Percentiles rank a stretch among this genome's conserved stretches.
phyloP scores from a whole-genome alignment of 495 filamentous ascomycete species.

The Aspergillus cristatus region DNA sequence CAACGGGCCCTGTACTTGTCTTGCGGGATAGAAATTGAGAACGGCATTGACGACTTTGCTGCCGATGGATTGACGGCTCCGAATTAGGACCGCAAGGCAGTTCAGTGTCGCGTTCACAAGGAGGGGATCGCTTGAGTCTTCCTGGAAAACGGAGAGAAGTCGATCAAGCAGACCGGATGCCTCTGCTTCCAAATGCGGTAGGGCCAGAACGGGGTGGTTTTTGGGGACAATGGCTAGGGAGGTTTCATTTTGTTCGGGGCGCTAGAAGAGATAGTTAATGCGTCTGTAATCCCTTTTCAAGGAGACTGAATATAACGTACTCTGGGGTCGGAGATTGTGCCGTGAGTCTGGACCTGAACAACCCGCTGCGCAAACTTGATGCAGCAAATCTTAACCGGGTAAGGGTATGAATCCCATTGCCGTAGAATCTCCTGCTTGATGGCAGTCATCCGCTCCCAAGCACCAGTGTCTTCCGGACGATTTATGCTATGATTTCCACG shows the following conservation, averaged over 20 bases:
- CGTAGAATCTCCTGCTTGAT: constrained; percentile 84
- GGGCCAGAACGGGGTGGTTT: constrained; percentile 67
- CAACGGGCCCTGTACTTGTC: constrained; percentile 64
- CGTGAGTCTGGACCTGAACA: constrained; percentile 82
- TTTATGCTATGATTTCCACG: constrained; percentile 53
- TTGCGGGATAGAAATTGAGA: constrained; percentile 86
- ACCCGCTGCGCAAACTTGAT: constrained; percentile 95
- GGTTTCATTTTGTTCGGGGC: constrained; percentile 78
- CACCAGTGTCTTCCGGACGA: constrained; percentile 64
- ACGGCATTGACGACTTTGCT: constrained; percentile 77
- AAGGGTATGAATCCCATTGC: constrained; percentile 74
- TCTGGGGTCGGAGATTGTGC: constrained; percentile 72
- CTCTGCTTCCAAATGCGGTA: constrained; percentile 80
- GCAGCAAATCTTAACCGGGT: constrained; percentile 79
- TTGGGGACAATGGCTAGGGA: constrained; percentile 77
- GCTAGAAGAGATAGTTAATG: constrained; percentile 31
- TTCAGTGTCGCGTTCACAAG: constrained; percentile 2
- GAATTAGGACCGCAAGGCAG: constrained; percentile 70
- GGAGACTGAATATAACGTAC: constrained; percentile 39
- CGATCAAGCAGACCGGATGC: constrained; percentile 82
- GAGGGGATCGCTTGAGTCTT: constrained; percentile 58
- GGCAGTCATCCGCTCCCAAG: constrained; percentile 78
- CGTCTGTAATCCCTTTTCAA: constrained; percentile 1
- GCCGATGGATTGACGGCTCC: constrained; percentile 67
- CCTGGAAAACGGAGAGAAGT: constrained; percentile 77